Evolutionary conservation across 441 rosid species (phyloP), one percentile per base, ranked within the genome.

Genomic region (Sinapis alba): DNA sequence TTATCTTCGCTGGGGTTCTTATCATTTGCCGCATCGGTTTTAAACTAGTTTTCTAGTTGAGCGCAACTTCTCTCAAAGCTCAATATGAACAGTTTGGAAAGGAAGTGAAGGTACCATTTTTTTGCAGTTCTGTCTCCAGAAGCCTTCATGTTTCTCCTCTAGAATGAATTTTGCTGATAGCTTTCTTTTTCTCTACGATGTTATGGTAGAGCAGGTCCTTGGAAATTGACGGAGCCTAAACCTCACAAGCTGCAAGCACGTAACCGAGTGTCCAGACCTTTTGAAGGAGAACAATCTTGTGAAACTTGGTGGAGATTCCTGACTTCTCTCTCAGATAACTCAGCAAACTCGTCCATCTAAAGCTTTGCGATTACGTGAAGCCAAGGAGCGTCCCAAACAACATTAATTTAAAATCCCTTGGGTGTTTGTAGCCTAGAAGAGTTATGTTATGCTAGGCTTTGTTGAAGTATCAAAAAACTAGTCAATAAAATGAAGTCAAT

Each of bases 321-420:
- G 74, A 61, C n/a, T 65, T n/a, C n/a, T n/a, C n/a, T n/a, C n/a
- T n/a, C n/a, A n/a, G n/a, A n/a, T n/a, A n/a, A n/a, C 68, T 82
- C 53, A 58, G 73, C 60, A 73, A 73, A 59, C 85, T 82, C 27
- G 64, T 73, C 30, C 51, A 64, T 27, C n/a, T 82, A 66, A 78
- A 73, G 34, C 77, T 82, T n/a, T n/a, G n/a, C n/a, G n/a, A n/a
- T n/a, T n/a, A n/a, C n/a, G n/a, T n/a, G n/a, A n/a, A 78, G 75
- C 72, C 83, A 70, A 19, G 41, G 70, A 74, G 59, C 27, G 82
- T 83, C 60, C 82, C 86, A 9, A 76, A 23, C 72, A 66, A 72
- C 67, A 79, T 84, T 66, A 50, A 68, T 57, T 19, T 82, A 28
- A n/a, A n/a, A n/a, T n/a, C 83, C 16, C 86, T 83, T 2, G 51